Evolutionary conservation across 73 alveolate genomes (phyloP).

Genomic region (Paramecium primaurelia): DNA sequence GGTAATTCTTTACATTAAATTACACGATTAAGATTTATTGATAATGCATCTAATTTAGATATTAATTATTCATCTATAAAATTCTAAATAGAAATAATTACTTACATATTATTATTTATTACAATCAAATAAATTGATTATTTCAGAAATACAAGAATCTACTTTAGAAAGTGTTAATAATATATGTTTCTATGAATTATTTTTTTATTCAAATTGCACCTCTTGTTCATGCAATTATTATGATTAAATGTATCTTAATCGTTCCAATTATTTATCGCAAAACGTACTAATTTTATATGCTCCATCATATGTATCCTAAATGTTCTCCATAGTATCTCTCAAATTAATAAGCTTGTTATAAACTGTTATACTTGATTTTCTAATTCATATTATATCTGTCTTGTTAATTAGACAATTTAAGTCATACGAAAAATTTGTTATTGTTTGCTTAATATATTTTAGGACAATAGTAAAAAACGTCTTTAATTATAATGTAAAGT

Average conservation of each 20-base stretch:
- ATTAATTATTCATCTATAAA: neutral
- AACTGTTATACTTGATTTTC: slow-evolving; percentile 10
- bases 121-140: neutral
- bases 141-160: neutral
- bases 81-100: neutral
- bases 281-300: neutral
- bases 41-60: neutral
- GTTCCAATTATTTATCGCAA: neutral
- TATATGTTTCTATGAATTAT: neutral
- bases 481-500: neutral
- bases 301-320: neutral
- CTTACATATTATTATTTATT: slow-evolving; percentile 28
- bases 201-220: neutral
- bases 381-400: slow-evolving; percentile 1
- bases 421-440: neutral
- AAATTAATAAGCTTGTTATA: neutral
- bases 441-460: neutral
- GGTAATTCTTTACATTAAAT: neutral
- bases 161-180: neutral
- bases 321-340: neutral
- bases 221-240: neutral
- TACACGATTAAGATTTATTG: neutral
- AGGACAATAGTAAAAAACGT: neutral
- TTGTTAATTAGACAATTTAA: neutral
- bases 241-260: slow-evolving; percentile 3